Percentiles rank a stretch among this genome's conserved stretches.
These are phyloP conservation scores for Umbelopsis sp. DNA, from an alignment of 192 early-diverging fungal species.

Conservation along the genomic window DNA sequence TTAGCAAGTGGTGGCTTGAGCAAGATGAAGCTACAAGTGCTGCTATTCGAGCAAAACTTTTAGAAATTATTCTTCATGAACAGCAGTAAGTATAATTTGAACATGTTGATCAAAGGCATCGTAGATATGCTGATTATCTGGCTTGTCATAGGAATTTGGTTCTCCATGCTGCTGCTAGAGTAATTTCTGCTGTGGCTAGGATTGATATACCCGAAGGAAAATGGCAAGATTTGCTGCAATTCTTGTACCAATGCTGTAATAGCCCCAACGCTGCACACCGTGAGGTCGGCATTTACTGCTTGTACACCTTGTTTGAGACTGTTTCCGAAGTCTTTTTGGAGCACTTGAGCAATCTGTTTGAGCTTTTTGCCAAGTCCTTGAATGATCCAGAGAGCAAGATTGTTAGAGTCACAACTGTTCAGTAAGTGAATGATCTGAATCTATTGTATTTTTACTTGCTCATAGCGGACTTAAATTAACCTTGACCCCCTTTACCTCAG, in stretches of 20 bases:
- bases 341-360: constrained; percentile 67
- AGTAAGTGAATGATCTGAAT: constrained; percentile 38
- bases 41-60: constrained; percentile 65
- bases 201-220: constrained; percentile 74
- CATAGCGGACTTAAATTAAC: not conserved
- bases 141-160: constrained; percentile 55
- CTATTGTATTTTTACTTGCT: constrained; percentile 4
- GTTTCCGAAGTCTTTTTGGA: constrained; percentile 70
- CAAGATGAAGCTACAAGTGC: constrained; percentile 56
- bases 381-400: constrained; percentile 81
- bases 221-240: constrained; percentile 79
- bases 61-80: constrained; percentile 77
- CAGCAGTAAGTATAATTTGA: constrained; percentile 50
- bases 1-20: constrained; percentile 76
- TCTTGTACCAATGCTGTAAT: constrained; percentile 80
- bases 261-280: constrained; percentile 74
- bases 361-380: constrained; percentile 73
- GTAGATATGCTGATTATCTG: not conserved
- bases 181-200: constrained; percentile 87
- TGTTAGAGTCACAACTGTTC: constrained; percentile 80
- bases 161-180: constrained; percentile 80
- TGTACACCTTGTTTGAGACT: constrained; percentile 87
- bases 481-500: constrained; percentile 12
- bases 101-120: not conserved
- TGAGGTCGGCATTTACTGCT: constrained; percentile 84